Percentiles rank a stretch among this genome's conserved stretches.
phyloP scores from a whole-genome alignment of 2,329 filamentous ascomycete genomes.

The Davidsoniella eucalypti region DNA sequence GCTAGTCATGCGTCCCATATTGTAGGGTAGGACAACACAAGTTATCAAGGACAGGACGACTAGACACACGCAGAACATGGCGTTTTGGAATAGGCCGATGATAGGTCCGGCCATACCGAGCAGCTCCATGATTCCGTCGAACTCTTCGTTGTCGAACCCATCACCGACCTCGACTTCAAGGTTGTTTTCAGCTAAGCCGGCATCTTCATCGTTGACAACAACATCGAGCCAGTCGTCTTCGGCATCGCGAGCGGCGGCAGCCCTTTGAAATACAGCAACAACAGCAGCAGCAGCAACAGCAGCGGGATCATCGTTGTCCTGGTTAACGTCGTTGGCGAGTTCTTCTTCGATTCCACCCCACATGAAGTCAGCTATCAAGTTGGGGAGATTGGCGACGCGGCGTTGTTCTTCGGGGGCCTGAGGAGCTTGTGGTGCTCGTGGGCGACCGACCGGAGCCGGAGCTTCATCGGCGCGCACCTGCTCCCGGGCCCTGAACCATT shows the following conservation, averaged over 20 bases:
- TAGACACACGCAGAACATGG: conserved; percentile 80
- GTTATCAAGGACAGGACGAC: conserved; percentile 73
- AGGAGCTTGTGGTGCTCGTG: no score
- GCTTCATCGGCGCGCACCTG: no score
- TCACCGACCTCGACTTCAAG: conserved; percentile 31
- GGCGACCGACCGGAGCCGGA: no score
- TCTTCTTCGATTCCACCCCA: conserved; percentile 35
- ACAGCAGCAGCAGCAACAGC: conserved; percentile 27
- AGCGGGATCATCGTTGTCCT: conserved; percentile 22
- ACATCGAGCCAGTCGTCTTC: conserved; percentile 17
- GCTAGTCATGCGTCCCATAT: conserved; percentile 72
- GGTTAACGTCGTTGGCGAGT: conserved; percentile 32
- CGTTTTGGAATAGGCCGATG: conserved; percentile 80
- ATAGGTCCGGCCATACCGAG: conserved; percentile 93
- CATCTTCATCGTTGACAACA: conserved; percentile 30
- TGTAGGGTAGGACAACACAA: conserved; percentile 82
- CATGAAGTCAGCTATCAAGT: conserved; percentile 40
- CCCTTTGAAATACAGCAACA: conserved; percentile 16
- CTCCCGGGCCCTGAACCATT: no score
- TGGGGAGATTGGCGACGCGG: conserved; percentile 1
- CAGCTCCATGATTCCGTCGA: conserved; percentile 90
- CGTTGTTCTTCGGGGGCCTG: not conserved
- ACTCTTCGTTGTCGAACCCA: conserved; percentile 59
- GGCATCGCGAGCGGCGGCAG: conserved; percentile 30
- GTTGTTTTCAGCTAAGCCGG: conserved; percentile 23